Conservation (phyloP, 352 stramenopile genomes). For the Globisporangium parvum region DNA sequence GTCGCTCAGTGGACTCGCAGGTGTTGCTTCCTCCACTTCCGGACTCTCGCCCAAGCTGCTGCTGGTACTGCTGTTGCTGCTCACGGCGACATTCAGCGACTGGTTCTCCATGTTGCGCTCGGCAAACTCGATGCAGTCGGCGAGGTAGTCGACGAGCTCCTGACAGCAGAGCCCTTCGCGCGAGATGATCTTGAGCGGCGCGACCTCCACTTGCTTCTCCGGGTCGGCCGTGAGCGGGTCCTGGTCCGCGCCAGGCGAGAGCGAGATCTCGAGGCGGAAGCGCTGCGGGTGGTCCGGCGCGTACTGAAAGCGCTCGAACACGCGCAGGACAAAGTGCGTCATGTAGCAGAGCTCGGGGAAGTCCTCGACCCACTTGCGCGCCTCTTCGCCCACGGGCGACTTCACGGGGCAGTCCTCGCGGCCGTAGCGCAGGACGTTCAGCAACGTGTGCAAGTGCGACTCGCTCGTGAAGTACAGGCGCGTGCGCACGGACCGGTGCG, state of each 20-base stretch:
- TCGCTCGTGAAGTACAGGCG: constrained; percentile 99
- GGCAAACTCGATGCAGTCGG: constrained; percentile 65
- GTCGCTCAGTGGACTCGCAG: not conserved
- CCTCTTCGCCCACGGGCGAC: constrained; percentile 59
- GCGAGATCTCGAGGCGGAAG: constrained; percentile 83
- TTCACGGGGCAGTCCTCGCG: constrained; percentile 51
- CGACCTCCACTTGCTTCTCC: constrained; percentile 60
- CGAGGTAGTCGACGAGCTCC: constrained; percentile 81
- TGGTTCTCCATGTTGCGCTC: constrained; percentile 52
- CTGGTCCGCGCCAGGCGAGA: constrained; percentile 71
- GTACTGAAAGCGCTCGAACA: constrained; percentile 94
- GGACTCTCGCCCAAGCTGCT: constrained; percentile 13
- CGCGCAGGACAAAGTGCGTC: constrained; percentile 98
- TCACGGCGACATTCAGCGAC: constrained; percentile 19
- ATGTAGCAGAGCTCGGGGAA: constrained; percentile 98
- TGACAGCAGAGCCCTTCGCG: constrained; percentile 76
- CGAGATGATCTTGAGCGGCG: constrained; percentile 79
- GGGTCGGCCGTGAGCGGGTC: constrained; percentile 57
- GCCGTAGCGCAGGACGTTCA: constrained; percentile 96
- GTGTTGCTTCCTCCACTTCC: constrained; percentile 21
- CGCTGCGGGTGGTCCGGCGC: constrained; percentile 57
- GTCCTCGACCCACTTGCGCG: constrained; percentile 82
- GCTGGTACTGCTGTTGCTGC: constrained; percentile 21
- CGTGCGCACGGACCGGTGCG: constrained; percentile 95
- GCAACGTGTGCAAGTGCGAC: constrained; percentile 96